A percentile compares a stretch with the other conserved stretches of the same genome.
Conservation (phyloP, 2,329 filamentous ascomycete species). For the Fusarium nelsonii region DNA sequence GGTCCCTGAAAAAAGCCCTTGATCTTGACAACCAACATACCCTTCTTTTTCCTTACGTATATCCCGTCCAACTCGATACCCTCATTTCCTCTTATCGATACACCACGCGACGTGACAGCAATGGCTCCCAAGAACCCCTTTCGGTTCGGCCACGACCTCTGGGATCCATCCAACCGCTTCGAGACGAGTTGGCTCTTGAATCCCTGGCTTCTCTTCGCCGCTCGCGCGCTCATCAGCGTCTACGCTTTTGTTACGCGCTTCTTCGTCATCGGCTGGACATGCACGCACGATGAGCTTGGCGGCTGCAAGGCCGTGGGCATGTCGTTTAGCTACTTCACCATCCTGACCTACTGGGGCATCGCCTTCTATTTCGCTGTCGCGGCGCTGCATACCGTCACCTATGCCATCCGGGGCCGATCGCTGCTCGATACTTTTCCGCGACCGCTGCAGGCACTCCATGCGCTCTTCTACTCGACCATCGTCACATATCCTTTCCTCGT, state of each 20-base stretch:
- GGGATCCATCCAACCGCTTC: conserved; percentile 74
- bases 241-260: conserved; percentile 79
- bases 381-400: conserved; percentile 76
- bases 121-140: conserved; percentile 51
- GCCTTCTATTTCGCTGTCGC: conserved; percentile 81
- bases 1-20: conserved; percentile 7
- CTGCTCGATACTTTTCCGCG: conserved; percentile 72
- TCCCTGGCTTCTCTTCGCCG: conserved; percentile 70
- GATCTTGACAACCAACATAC: background rate
- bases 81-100: background rate
- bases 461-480: conserved; percentile 72
- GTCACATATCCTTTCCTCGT: conserved; percentile 76
- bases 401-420: conserved; percentile 66
- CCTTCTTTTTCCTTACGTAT: background rate
- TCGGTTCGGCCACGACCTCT: conserved; percentile 57
- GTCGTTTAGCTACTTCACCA: conserved; percentile 85
- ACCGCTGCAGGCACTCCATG: conserved; percentile 73
- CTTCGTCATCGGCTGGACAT: conserved; percentile 75
- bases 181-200: conserved; percentile 85
- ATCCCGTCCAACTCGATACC: background rate
- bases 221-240: conserved; percentile 68
- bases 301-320: conserved; percentile 62
- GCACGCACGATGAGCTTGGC: conserved; percentile 60
- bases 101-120: background rate
- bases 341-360: conserved; percentile 84